Base-by-base conservation (phyloP, 148 eudicot species). In the Pouteria glomerata region DNA sequence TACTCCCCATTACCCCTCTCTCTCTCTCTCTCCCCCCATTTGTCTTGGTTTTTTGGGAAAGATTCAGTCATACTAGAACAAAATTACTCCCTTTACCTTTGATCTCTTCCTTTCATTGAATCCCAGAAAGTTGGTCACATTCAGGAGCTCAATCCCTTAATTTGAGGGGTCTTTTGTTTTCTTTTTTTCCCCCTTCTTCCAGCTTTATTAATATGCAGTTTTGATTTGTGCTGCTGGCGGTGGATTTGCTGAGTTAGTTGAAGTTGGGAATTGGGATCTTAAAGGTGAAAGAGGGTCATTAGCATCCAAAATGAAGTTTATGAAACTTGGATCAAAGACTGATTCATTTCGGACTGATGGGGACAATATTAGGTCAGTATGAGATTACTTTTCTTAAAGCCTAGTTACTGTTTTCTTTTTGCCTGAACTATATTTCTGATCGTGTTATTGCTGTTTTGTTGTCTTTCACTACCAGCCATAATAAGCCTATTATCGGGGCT, bases 241-340 rank as follows among this genome's bases (percentile, higher is more conserved):
- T 44, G 73, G 65, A 50, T 60, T 73, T 57, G 55, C 63, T 41
- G 68, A 59, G 66, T 21, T 37, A 3, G 50, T 21, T 50, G 57
- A 69, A 26, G 21, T 73, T 30, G 57, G 45, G 34, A 47, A 3
- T 62, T 79, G 60, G 34, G 72, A 56, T 68, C 70, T 68, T n/a
- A 12, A 31, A 56, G 63, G 45, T 15, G 47, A 48, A 30, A 30
- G 10, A 21, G 11, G n/a, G 67, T 59, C 44, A 57, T 61, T 72
- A 55, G 48, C 26, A 64, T 61, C 59, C 73, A 86, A 83, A 69
- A 90, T 90, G 96, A 90, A 90, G 89, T 90, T 88, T 70, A 90
- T 90, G 96, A 90, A 90, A 73, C 91, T 90, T 77, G 96, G 96
- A 83, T 90, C 96, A 69, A 90, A 90, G 70, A 86, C 89, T 79